Percentiles rank a stretch among this genome's conserved stretches.
These are phyloP conservation scores for Stachybotrys chartarum DNA, from an alignment of 2,329 filamentous ascomycete genomes.

Conservation along the genomic window DNA sequence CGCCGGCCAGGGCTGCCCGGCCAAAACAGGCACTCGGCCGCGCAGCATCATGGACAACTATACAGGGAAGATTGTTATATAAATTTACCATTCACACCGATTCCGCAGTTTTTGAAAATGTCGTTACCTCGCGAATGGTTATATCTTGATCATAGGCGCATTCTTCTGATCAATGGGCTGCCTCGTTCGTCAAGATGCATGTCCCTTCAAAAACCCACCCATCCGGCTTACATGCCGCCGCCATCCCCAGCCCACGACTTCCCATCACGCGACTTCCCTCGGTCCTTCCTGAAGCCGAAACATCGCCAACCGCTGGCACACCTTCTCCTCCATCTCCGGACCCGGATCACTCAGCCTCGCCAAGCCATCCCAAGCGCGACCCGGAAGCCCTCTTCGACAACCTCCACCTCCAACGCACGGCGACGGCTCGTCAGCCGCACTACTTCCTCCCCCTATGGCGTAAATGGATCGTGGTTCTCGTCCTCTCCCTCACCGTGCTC, in stretches of 20 bases:
- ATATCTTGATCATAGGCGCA: too few species aligned
- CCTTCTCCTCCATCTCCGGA: neutral
- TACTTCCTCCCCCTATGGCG: neutral
- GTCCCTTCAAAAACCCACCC: neutral
- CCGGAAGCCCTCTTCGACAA: neutral
- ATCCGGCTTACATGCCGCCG: neutral
- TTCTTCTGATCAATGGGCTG: too few species aligned
- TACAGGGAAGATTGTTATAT: too few species aligned
- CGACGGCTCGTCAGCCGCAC: neutral
- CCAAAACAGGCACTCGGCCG: neutral
- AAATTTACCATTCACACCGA: too few species aligned
- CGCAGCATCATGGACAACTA: too few species aligned
- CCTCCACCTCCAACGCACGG: neutral
- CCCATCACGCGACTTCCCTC: neutral
- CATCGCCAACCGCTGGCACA: neutral
- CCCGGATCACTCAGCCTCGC: neutral
- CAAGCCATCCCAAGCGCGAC: neutral
- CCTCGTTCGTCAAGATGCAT: too few species aligned
- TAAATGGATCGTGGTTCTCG: neutral
- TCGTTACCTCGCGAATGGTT: too few species aligned
- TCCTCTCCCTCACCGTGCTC: neutral
- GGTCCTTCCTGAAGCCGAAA: neutral
- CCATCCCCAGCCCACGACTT: neutral
- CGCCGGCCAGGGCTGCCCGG: too few species aligned
- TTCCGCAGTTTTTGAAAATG: too few species aligned